Evolutionary conservation across 2,329 filamentous ascomycete genomes (phyloP).

Genomic region (Didymosphaeria variabile): DNA sequence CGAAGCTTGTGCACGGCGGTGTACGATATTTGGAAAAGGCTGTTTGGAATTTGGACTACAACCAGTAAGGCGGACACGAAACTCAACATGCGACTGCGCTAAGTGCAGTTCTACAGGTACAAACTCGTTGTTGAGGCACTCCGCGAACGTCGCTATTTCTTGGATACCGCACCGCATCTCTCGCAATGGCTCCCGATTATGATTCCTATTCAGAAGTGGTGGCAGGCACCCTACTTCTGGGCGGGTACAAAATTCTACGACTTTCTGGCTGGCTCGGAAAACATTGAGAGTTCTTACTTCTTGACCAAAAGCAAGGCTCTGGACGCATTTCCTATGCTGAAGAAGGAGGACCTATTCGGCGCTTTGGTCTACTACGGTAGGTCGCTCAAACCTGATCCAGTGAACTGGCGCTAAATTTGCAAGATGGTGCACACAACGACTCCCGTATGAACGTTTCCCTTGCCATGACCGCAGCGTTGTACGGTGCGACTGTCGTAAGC

Average conservation of each 20-base stretch:
- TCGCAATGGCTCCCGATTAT: slow-evolving; percentile 84
- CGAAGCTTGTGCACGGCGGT: slow-evolving; percentile 85
- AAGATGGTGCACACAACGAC: slow-evolving; percentile 89
- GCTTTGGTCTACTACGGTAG: slow-evolving; percentile 85
- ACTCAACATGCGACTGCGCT: slow-evolving; percentile 1
- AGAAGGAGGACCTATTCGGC: slow-evolving; percentile 78
- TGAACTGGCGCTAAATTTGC: slow-evolving; percentile 31
- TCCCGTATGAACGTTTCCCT: slow-evolving; percentile 91
- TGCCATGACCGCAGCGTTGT: slow-evolving; percentile 87
- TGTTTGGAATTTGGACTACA: slow-evolving; percentile 84
- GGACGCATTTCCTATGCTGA: slow-evolving; percentile 89
- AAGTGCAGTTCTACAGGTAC: slow-evolving; percentile 53
- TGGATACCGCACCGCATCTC: slow-evolving; percentile 83
- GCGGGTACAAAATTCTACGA: slow-evolving; percentile 84
- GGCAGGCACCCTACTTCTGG: slow-evolving; percentile 84
- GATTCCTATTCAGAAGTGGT: slow-evolving; percentile 83
- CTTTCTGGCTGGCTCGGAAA: slow-evolving; percentile 83
- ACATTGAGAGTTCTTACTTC: slow-evolving; percentile 90
- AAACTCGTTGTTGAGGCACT: slow-evolving; percentile 82
- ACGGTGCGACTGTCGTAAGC: slow-evolving; percentile 83
- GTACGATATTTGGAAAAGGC: slow-evolving; percentile 88
- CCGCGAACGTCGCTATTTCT: slow-evolving; percentile 82
- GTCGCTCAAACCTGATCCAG: slow-evolving; percentile 9
- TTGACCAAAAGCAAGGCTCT: slow-evolving; percentile 85
- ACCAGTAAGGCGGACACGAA: slow-evolving; percentile 63